These are phyloP conservation scores for Chlorencoelia australis DNA, from an alignment of 2,329 filamentous ascomycete genomes.

Conservation along the genomic window DNA sequence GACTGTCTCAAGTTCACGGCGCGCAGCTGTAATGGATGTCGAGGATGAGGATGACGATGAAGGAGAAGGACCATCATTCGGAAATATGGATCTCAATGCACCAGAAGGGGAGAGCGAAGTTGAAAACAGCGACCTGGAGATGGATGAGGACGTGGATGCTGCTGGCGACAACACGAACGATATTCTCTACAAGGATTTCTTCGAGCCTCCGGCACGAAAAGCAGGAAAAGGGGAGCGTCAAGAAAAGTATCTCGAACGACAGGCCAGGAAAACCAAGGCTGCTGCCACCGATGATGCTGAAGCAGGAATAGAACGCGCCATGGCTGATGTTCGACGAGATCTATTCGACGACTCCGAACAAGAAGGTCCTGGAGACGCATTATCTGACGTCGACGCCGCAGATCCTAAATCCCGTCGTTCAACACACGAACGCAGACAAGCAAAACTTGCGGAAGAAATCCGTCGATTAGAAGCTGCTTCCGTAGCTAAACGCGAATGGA, in stretches of 20 bases:
- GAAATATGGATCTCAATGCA: conserved; percentile 63
- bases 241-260: conserved; percentile 29
- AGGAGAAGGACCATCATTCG: conserved; percentile 76
- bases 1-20: conserved; percentile 23
- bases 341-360: conserved; percentile 70
- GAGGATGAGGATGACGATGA: conserved; percentile 41
- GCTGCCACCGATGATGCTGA: conserved; percentile 39
- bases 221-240: conserved; percentile 41
- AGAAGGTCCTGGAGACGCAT: conserved; percentile 53
- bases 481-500: conserved; percentile 85
- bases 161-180: conserved; percentile 68
- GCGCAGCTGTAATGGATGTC: conserved; percentile 23
- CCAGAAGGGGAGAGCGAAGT: conserved; percentile 64
- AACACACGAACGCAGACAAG: conserved; percentile 76
- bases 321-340: conserved; percentile 78
- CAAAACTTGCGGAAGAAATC: conserved; percentile 81
- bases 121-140: conserved; percentile 38
- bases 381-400: conserved; percentile 56
- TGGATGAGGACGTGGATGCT: conserved; percentile 46
- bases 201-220: conserved; percentile 73
- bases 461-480: conserved; percentile 81
- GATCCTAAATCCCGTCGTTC: conserved; percentile 68
- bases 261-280: conserved; percentile 30
- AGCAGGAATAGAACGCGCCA: conserved; percentile 68
- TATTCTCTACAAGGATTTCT: conserved; percentile 87